Evolutionary conservation across 2,329 filamentous ascomycete species (phyloP), one percentile per base, ranked within the genome.

Genomic region (Blastomyces percursus): DNA sequence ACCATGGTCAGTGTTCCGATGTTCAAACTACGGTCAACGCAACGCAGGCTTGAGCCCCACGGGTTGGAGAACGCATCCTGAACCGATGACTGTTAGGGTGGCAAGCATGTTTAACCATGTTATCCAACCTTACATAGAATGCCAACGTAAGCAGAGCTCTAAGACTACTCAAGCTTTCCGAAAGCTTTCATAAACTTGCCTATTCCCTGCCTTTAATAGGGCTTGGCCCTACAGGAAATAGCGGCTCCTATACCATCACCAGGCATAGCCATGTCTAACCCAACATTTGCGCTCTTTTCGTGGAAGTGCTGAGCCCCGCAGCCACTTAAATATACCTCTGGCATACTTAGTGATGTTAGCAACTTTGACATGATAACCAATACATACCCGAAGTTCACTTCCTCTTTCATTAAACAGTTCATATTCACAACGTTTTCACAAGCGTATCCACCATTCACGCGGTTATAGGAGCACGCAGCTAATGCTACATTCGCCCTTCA

Each of bases 401-500:
- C 79, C 0, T 73, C 72, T 64, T 81, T 82, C 16, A 82, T 67
- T 1, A 82, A 62, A 0, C 73, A 75, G 51, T 79, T 80, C 1
- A 81, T 69, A 0, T 73, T 65, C 60, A 78, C 68, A n/a, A 73
- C 73, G 66, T 79, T 81, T 66, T 82, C 75, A 64, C 80, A 82
- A 4, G 77, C 74, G 65, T 78, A 80, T 1, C 74, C 76, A 21
- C 75, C 71, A 62, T 82, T 80, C 65, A 83, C 54, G 55, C 72
- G 69, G 38, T 78, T 76, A 66, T 78, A 78, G 1, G 64, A 72
- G 69, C 79, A 80, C 79, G 81, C 81, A 19, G 80, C 69, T 0
- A 74, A 75, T 16, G 76, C 69, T 1, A 88, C 85, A 11, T 87
- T 86, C 12, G 86, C 86, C 61, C 79, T 80, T 60, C 82, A 0